These are phyloP conservation scores for Colletotrichum tamarilloi DNA, from an alignment of 2,329 filamentous ascomycete species.

Conservation along the genomic window DNA sequence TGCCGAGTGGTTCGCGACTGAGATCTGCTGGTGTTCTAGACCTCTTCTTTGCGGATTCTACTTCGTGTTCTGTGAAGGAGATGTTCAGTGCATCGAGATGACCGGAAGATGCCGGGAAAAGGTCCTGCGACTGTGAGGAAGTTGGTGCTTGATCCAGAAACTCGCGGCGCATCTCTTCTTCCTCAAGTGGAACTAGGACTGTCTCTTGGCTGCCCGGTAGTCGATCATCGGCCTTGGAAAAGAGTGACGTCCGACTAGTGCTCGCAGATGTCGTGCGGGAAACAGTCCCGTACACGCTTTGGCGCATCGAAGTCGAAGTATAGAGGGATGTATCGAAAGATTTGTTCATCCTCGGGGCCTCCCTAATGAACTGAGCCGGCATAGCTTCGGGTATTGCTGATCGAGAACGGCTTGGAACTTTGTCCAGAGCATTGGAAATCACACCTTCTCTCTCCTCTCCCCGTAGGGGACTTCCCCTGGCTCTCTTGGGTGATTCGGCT, in stretches of 20 bases:
- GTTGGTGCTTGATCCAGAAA: neutral
- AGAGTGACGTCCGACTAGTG: slow-evolving; percentile 17
- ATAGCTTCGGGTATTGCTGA: neutral
- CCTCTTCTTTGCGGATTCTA: neutral
- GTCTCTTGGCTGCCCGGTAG: slow-evolving; percentile 15
- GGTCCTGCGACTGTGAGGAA: slow-evolving; percentile 9
- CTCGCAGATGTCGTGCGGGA: neutral
- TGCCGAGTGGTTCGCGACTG: neutral
- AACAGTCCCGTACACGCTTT: neutral
- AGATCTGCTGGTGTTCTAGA: neutral
- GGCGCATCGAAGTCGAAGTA: neutral
- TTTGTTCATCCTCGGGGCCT: neutral
- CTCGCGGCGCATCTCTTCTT: neutral
- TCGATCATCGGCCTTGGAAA: neutral
- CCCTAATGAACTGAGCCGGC: neutral
- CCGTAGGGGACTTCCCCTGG: neutral
- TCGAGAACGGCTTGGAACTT: slow-evolving; percentile 21
- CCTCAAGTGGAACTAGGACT: neutral
- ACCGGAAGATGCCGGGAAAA: slow-evolving; percentile 15
- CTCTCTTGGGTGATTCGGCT: slow-evolving; percentile 4
- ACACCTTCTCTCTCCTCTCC: neutral
- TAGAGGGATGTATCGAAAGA: neutral
- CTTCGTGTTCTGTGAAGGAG: slow-evolving; percentile 16
- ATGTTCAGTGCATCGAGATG: slow-evolving; percentile 12
- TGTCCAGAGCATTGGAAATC: neutral